These are phyloP conservation scores for Trichosporon coremiiforme DNA, from an alignment of 1,284 basidiomycete genomes.

Conservation along the genomic window DNA sequence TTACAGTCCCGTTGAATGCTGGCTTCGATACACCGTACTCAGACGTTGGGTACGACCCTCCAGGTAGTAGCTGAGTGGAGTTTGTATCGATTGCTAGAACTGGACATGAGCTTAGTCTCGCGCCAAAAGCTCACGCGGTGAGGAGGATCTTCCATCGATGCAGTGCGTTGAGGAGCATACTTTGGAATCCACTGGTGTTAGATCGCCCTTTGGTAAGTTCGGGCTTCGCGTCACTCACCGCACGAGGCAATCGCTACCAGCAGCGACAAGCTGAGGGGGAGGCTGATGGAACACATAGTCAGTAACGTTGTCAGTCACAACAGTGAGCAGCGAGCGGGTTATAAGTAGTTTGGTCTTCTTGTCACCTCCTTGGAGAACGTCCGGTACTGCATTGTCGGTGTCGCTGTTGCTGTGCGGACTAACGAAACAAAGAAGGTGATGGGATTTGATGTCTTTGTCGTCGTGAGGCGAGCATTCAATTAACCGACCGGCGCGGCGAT, in stretches of 20 bases:
- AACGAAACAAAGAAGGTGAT: background rate
- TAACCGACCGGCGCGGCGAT: constrained; percentile 3
- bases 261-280: background rate
- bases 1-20: background rate
- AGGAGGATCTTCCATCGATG: background rate
- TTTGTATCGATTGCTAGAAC: background rate
- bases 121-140: background rate
- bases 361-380: background rate
- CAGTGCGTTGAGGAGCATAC: background rate
- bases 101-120: background rate
- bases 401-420: background rate
- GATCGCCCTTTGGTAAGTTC: background rate
- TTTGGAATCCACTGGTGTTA: background rate
- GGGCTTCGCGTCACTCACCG: background rate
- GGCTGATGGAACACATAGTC: background rate
- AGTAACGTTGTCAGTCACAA: background rate
- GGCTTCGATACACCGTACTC: background rate
- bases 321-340: background rate
- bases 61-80: background rate
- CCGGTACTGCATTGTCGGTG: background rate
- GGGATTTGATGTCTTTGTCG: background rate
- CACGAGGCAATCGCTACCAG: background rate
- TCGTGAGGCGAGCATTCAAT: background rate
- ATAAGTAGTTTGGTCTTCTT: background rate
- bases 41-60: background rate